Percentiles rank a stretch among this genome's conserved stretches.
Conservation (phyloP, 805 yeast genomes). For the Komagataella pastoris region DNA sequence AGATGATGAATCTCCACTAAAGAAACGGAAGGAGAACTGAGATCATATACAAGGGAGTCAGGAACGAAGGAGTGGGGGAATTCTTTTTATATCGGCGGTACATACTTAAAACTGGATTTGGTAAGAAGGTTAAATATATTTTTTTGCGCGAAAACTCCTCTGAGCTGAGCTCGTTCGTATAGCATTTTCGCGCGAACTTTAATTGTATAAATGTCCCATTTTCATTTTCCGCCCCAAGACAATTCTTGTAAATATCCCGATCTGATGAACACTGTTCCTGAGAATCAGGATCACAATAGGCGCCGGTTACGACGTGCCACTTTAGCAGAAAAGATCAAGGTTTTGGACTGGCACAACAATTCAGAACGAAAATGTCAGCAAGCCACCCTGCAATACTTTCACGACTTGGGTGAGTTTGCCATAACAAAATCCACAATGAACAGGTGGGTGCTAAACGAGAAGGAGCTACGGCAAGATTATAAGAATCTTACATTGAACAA, state of each 20-base stretch:
- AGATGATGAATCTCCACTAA: not conserved
- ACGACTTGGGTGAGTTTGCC: conserved; percentile 15
- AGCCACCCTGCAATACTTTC: conserved; percentile 20
- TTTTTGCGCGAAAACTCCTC: not conserved
- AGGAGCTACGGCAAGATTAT: conserved; percentile 15
- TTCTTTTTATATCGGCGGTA: not conserved
- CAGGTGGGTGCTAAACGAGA: conserved; percentile 24
- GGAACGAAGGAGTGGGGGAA: not conserved
- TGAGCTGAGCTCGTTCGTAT: not conserved
- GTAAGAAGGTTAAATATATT: not conserved
- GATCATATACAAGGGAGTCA: not conserved
- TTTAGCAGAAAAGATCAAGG: conserved; percentile 20
- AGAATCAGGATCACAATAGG: not conserved
- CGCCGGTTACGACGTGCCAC: conserved; percentile 20
- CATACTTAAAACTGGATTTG: not conserved
- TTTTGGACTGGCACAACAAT: conserved; percentile 20
- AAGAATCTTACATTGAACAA: conserved; percentile 14
- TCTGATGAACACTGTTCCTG: not conserved
- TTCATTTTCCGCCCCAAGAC: not conserved
- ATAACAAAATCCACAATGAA: conserved; percentile 24
- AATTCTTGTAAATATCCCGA: not conserved
- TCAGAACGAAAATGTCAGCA: conserved; percentile 20
- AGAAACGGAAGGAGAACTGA: not conserved
- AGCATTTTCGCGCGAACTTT: not conserved
- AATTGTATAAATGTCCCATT: not conserved